phyloP scores from a whole-genome alignment of 2,329 filamentous ascomycete species.

The Dactylellina cionopaga region DNA sequence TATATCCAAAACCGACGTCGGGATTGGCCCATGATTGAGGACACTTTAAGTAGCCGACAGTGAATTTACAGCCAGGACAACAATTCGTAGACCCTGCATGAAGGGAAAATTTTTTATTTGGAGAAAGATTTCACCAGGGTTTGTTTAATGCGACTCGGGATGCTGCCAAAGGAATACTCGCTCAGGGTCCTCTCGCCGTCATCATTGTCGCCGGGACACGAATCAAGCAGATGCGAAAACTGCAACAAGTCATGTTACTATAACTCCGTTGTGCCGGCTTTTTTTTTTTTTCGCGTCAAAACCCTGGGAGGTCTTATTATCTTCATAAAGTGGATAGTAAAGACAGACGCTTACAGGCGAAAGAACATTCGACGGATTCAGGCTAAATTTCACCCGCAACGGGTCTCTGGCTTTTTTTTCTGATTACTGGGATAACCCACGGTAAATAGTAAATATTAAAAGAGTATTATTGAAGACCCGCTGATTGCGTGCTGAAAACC shows the following conservation, averaged over 20 bases:
- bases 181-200: conserved; percentile 10
- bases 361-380: conserved; percentile 51
- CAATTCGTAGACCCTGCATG: conserved; percentile 46
- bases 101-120: too few relatives aligned
- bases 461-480: conserved; percentile 6
- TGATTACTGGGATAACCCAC: conserved; percentile 34
- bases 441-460: too few relatives aligned
- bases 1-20: conserved; percentile 49
- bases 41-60: conserved; percentile 16
- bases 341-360: conserved; percentile 34
- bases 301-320: neutral
- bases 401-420: conserved; percentile 1
- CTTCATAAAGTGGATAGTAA: conserved; percentile 26
- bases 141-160: conserved; percentile 25
- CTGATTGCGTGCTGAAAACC: conserved; percentile 41
- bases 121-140: conserved; percentile 18
- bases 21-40: conserved; percentile 37
- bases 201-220: conserved; percentile 4
- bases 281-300: conserved; percentile 2
- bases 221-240: neutral
- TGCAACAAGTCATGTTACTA: too few relatives aligned
- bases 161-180: conserved; percentile 9
- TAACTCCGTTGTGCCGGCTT: conserved; percentile 23
- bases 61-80: conserved; percentile 20
- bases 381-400: conserved; percentile 40